Conservation (phyloP, 768 basidiomycete species). For the Mycena epipterygia region DNA sequence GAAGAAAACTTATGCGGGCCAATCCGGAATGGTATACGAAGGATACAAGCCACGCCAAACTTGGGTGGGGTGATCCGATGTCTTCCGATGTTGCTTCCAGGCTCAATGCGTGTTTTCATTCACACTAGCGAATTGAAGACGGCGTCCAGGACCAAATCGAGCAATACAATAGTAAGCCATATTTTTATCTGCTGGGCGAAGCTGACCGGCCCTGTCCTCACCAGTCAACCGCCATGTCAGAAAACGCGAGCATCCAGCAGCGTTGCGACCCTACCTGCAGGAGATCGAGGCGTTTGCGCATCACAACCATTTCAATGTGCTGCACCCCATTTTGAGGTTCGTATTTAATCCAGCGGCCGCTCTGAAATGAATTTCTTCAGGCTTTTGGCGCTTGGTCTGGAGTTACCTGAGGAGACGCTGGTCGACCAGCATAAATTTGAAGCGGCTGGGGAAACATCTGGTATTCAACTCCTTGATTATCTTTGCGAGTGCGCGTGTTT, state of each 20-base stretch:
- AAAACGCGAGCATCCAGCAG: constrained; percentile 50
- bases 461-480: constrained; percentile 33
- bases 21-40: constrained; percentile 61
- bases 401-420: constrained; percentile 61
- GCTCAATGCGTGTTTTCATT: too few relatives aligned
- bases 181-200: not conserved
- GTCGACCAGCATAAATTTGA: constrained; percentile 55
- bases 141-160: constrained; percentile 62
- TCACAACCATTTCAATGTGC: constrained; percentile 53
- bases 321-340: constrained; percentile 53
- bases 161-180: constrained; percentile 55
- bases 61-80: constrained; percentile 52
- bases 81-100: too few relatives aligned
- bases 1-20: constrained; percentile 54
- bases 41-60: constrained; percentile 67
- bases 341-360: not conserved
- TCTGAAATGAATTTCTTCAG: constrained; percentile 34
- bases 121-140: constrained; percentile 53
- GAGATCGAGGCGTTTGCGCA: constrained; percentile 52
- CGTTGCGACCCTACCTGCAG: constrained; percentile 52
- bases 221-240: constrained; percentile 52
- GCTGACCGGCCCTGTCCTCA: not conserved
- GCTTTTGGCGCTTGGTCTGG: constrained; percentile 59
- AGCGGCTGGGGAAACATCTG: constrained; percentile 52
- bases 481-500: not conserved